phyloP scores from a whole-genome alignment of 2,329 filamentous ascomycete species.

The Cytospora schulzeri region DNA sequence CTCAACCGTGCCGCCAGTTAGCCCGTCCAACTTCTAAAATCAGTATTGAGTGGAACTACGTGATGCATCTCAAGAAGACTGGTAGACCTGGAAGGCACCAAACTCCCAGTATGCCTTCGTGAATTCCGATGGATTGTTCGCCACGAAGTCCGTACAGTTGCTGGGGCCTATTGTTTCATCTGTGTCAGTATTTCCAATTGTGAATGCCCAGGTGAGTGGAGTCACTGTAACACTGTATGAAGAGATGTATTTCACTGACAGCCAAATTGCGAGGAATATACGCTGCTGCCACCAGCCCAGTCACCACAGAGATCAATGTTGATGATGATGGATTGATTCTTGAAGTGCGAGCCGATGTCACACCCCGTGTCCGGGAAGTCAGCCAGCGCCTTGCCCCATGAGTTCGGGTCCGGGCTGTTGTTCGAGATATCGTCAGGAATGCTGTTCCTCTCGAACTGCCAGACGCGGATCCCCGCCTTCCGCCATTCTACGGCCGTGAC shows the following conservation, averaged over 20 bases:
- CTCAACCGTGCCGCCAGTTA: background rate
- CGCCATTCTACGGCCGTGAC: conserved; percentile 65
- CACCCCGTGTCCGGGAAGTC: conserved; percentile 68
- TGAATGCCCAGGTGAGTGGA: too few species aligned
- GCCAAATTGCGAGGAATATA: conserved; percentile 46
- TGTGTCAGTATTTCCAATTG: conserved; percentile 31
- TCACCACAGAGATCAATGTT: conserved; percentile 68
- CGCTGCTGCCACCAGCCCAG: conserved; percentile 46
- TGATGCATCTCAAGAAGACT: conserved; percentile 35
- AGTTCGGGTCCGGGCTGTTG: conserved; percentile 58
- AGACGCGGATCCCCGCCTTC: conserved; percentile 61
- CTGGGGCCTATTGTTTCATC: conserved; percentile 48
- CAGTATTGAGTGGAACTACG: background rate
- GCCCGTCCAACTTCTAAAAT: background rate
- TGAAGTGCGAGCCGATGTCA: conserved; percentile 60
- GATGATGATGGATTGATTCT: conserved; percentile 65
- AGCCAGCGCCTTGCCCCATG: conserved; percentile 63
- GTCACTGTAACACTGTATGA: background rate
- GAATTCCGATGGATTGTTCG: conserved; percentile 58
- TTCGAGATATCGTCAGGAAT: conserved; percentile 56
- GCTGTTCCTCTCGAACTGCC: conserved; percentile 56
- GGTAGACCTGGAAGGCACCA: conserved; percentile 61
- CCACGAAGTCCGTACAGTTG: conserved; percentile 60
- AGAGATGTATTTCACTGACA: conserved; percentile 38
- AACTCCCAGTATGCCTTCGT: conserved; percentile 67